Percentiles rank a stretch among this genome's conserved stretches.
phyloP scores from a whole-genome alignment of 1,139 yeast genomes.

The Diutina rugosa region DNA sequence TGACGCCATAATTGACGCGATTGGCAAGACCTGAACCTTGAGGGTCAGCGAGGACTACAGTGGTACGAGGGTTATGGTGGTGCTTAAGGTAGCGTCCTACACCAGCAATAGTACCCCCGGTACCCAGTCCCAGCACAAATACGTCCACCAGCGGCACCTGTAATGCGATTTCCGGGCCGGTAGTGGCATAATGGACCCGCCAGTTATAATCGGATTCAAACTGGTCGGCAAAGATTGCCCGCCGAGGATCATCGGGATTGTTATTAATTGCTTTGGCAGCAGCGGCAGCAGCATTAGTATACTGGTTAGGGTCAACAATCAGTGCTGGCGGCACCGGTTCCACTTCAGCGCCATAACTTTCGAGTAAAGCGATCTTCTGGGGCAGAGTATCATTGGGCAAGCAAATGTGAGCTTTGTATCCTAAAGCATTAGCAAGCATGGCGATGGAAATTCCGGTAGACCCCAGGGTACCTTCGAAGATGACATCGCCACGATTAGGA shows the following conservation, averaged over 20 bases:
- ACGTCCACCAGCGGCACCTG: constrained; percentile 61
- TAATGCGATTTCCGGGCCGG: constrained; percentile 80
- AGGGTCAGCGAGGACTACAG: constrained; percentile 73
- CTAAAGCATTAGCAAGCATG: constrained; percentile 73
- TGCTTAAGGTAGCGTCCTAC: constrained; percentile 64
- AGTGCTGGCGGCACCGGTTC: constrained; percentile 91
- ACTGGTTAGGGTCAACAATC: constrained; percentile 86
- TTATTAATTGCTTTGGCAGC: constrained; percentile 45
- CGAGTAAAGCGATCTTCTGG: constrained; percentile 64
- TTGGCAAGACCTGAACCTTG: constrained; percentile 90
- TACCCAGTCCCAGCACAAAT: constrained; percentile 69
- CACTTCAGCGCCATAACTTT: constrained; percentile 71
- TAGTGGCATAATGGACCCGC: constrained; percentile 67
- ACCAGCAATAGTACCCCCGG: constrained; percentile 82
- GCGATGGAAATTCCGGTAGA: constrained; percentile 94
- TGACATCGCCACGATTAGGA: constrained; percentile 46
- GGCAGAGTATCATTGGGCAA: constrained; percentile 90
- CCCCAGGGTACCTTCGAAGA: constrained; percentile 92
- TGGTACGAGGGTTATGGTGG: constrained; percentile 15
- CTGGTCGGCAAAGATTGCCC: constrained; percentile 86
- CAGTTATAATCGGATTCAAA: constrained; percentile 90
- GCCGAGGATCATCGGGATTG: constrained; percentile 20
- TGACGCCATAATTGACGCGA: constrained; percentile 77
- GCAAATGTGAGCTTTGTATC: constrained; percentile 82
- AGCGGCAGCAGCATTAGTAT: constrained; percentile 74